phyloP scores from a whole-genome alignment of 2,329 filamentous ascomycete species.

The Sporothrix sp. region DNA sequence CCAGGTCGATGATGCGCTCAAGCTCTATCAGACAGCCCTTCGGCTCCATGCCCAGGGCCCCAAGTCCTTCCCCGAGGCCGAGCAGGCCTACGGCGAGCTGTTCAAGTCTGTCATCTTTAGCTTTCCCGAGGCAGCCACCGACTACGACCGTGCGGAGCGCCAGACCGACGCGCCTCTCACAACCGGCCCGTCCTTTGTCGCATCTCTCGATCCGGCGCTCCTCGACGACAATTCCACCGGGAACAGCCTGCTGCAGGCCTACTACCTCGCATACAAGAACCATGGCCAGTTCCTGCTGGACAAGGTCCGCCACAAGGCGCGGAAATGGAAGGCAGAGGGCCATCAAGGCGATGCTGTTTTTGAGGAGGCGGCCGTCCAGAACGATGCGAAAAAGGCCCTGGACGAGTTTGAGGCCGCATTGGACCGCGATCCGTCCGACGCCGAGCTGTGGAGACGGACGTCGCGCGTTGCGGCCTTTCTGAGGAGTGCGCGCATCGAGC shows the following conservation, averaged over 20 bases:
- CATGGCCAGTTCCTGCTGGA: constrained; percentile 89
- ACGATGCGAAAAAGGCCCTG: constrained; percentile 37
- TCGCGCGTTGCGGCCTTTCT: constrained; percentile 50
- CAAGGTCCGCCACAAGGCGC: constrained; percentile 45
- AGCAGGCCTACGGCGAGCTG: constrained; percentile 70
- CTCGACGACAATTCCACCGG: constrained; percentile 63
- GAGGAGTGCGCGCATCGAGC: constrained; percentile 45
- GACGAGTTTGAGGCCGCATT: constrained; percentile 49
- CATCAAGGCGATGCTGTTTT: constrained; percentile 23
- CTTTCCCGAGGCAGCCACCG: constrained; percentile 77
- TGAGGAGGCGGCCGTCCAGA: constrained; percentile 28
- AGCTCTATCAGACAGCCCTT: constrained; percentile 83
- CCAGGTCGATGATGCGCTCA: constrained; percentile 90
- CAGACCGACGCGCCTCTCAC: constrained; percentile 41
- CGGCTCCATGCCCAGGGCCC: constrained; percentile 87
- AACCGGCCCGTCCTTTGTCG: constrained; percentile 38
- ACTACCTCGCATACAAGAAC: constrained; percentile 93
- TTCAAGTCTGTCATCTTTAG: constrained; percentile 91
- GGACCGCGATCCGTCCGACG: constrained; percentile 57
- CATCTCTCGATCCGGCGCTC: constrained; percentile 45
- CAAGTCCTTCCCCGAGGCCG: constrained; percentile 62
- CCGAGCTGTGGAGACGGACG: constrained; percentile 53
- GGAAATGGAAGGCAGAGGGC: constrained; percentile 17
- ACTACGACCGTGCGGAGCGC: constrained; percentile 63
- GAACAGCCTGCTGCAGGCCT: constrained; percentile 75